Evolutionary conservation across 768 basidiomycete species (phyloP), one percentile per base, ranked within the genome.

Genomic region (Rhizopogon rudus): DNA sequence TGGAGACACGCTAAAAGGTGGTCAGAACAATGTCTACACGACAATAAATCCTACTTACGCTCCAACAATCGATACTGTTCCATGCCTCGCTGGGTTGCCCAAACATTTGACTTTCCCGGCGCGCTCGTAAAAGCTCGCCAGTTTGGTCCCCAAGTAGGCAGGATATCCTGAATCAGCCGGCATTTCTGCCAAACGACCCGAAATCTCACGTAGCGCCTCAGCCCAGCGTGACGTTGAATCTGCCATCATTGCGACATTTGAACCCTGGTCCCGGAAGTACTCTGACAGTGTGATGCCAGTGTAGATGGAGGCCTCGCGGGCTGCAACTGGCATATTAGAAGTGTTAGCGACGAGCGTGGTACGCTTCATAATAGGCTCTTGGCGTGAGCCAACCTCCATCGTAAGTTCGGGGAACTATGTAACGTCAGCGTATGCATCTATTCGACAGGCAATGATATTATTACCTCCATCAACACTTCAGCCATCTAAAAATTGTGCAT

Each of bases 361-460:
- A 57, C 97, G 95, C 75, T 99, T 99, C 97, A 99, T 99, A 79
- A 99, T 98, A 35, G 97, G 97, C 71, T 99, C 97, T 81, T 95
- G 86, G 50, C 93, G 92, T 60, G 90, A 86, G 22, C 82, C 87
- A 53, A 96, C 77, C 50, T 97, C 93, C 87, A 98, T 91, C 2
- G 89, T 92, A 31, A 99, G 78, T 72, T 92, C 77, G 44, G 97
- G 97, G 86, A 91, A 91, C 86, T 77, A 57, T 46, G 16, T 55
- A 5, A 40, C 39, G 44, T 31, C 33, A 51, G 48, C 14, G 16
- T 16, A 8, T 25, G 22, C 22, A 3, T 49, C 22, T 49, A 16
- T 16, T 22, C 14, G 35, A 37, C 22, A n/a, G 5, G 48, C 3
- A 22, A 17, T 56, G 44, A 51, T 49, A 56, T 52, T 57, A 68